Evolutionary conservation across 805 yeast genomes (phyloP).

Genomic region (Wickerhamomyces chaumierensis): DNA sequence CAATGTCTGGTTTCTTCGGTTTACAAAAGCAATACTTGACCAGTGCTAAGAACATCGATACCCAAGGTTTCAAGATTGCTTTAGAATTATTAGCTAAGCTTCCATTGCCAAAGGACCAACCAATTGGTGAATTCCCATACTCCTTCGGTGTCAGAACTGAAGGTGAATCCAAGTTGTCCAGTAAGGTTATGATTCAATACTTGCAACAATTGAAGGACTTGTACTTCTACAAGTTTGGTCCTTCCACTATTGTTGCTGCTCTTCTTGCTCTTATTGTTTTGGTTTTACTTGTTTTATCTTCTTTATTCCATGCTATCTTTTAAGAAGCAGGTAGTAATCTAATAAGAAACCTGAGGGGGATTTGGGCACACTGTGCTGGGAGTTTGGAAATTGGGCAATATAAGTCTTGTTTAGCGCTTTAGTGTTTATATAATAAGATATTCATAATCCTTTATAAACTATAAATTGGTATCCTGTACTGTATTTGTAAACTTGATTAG

Average conservation of each 20-base stretch:
- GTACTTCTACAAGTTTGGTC: constrained; percentile 34
- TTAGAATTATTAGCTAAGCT: constrained; percentile 35
- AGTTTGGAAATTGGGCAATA: no score
- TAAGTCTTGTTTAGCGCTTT: no score
- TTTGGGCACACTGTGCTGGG: no score
- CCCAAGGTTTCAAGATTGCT: constrained; percentile 39
- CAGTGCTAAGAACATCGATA: constrained; percentile 24
- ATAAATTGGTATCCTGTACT: no score
- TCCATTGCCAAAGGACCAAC: constrained; percentile 26
- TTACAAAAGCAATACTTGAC: constrained; percentile 32
- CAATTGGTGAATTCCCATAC: constrained; percentile 37
- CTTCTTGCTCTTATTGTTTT: constrained; percentile 21
- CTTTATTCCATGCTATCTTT: constrained; percentile 5
- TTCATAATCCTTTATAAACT: no score
- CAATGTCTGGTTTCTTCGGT: constrained; percentile 44
- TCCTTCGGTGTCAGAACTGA: constrained; percentile 43
- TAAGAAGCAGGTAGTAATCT: neutral
- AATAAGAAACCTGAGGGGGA: no score
- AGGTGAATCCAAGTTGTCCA: constrained; percentile 39
- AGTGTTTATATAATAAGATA: no score
- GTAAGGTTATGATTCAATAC: constrained; percentile 38
- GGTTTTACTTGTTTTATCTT: constrained; percentile 18
- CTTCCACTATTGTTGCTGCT: constrained; percentile 23
- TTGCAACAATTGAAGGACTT: constrained; percentile 34
- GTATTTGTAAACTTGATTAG: no score